Evolutionary conservation across 495 filamentous ascomycete genomes (phyloP).

Genomic region (Hyaloscypha hepaticicola): DNA sequence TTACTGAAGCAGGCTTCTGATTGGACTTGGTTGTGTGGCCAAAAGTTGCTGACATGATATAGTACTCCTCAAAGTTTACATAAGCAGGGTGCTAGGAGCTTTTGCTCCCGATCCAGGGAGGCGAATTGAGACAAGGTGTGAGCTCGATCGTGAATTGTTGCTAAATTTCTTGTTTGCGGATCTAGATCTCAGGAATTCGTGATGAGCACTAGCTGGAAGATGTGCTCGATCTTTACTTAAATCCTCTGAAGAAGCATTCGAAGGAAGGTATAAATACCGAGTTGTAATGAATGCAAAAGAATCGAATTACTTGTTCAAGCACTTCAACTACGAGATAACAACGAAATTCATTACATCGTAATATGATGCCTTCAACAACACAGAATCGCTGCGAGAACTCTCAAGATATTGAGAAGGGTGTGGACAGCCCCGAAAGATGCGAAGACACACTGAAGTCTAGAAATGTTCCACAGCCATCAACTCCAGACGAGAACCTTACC

Average conservation of each 20-base stretch:
- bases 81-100: too few species aligned
- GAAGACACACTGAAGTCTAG: neutral
- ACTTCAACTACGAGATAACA: neutral
- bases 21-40: too few species aligned
- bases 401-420: neutral
- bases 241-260: neutral
- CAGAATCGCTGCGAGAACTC: neutral
- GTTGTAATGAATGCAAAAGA: neutral
- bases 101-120: too few species aligned
- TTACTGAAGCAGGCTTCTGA: too few species aligned
- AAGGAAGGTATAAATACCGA: neutral
- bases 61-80: too few species aligned
- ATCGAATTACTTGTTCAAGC: neutral
- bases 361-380: neutral
- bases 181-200: neutral
- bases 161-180: too few species aligned
- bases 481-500: neutral
- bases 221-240: neutral
- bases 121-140: too few species aligned
- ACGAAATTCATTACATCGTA: neutral
- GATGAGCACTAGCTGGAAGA: neutral
- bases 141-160: too few species aligned
- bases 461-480: neutral
- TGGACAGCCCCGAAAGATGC: neutral
- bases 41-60: too few species aligned